Conservation (phyloP, 2,329 filamentous ascomycete genomes). For the Fusarium keratoplasticum region DNA sequence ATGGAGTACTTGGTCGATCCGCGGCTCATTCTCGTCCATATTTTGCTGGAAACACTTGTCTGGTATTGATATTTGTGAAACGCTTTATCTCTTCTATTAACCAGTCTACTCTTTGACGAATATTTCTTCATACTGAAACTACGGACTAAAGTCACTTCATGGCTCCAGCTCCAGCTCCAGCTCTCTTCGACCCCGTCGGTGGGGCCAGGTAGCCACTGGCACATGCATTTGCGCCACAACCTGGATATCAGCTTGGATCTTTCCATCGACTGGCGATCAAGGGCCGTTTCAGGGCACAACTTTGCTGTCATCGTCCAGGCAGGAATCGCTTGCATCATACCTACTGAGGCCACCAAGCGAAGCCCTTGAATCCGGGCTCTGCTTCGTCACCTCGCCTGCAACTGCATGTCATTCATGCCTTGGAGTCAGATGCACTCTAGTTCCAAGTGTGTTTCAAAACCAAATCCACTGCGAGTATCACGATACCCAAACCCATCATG, state of each 20-base stretch:
- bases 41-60: background rate
- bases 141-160: background rate
- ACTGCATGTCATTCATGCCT: background rate
- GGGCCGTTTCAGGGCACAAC: background rate
- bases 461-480: background rate
- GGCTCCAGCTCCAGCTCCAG: background rate
- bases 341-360: background rate
- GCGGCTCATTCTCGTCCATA: background rate
- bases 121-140: background rate
- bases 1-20: background rate
- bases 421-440: background rate
- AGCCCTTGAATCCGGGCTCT: background rate
- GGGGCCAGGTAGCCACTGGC: background rate
- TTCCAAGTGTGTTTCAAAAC: background rate
- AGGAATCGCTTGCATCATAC: background rate
- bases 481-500: conserved; percentile 3
- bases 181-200: background rate
- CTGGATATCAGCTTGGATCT: background rate
- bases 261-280: conserved; percentile 1
- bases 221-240: conserved; percentile 24
- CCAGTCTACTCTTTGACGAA: background rate
- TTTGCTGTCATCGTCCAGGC: background rate
- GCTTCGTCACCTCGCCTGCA: background rate
- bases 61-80: background rate
- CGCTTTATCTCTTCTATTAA: background rate